phyloP scores from a whole-genome alignment of 2,329 filamentous ascomycete species.

The Hypoxylon sp. region DNA sequence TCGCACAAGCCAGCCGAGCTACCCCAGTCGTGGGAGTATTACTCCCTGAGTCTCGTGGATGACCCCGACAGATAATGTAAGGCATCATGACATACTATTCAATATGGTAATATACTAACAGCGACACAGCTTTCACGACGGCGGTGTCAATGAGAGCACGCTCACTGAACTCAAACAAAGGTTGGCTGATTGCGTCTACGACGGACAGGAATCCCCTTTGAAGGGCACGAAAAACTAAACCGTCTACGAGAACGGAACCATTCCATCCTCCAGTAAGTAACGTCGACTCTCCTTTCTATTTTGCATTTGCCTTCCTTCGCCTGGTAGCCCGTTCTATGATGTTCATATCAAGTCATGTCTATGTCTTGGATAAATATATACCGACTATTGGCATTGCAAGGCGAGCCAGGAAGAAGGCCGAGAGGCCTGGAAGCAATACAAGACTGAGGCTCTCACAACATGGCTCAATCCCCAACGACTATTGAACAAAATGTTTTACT shows the following conservation, averaged over 20 bases:
- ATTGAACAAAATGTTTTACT: neutral
- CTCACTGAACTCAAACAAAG: neutral
- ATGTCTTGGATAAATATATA: too few relatives aligned
- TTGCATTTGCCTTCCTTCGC: neutral
- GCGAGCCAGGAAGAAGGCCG: too few relatives aligned
- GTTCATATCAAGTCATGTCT: neutral
- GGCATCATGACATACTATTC: neutral
- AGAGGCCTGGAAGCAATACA: too few relatives aligned
- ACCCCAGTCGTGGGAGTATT: too few relatives aligned
- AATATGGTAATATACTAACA: neutral
- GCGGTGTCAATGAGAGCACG: neutral
- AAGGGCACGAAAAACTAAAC: constrained; percentile 15
- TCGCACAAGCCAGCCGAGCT: too few relatives aligned
- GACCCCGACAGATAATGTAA: too few relatives aligned
- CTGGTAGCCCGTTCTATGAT: neutral
- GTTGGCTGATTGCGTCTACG: neutral
- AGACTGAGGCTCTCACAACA: neutral
- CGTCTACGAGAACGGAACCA: constrained; percentile 15
- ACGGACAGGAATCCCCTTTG: neutral
- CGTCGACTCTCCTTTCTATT: too few relatives aligned
- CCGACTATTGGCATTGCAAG: too few relatives aligned
- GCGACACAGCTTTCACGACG: neutral
- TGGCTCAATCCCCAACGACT: neutral
- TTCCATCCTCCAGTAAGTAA: constrained; percentile 12
- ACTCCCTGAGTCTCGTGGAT: too few relatives aligned